These are phyloP conservation scores for Blastomyces percursus DNA, from an alignment of 2,329 filamentous ascomycete species.

Conservation along the genomic window DNA sequence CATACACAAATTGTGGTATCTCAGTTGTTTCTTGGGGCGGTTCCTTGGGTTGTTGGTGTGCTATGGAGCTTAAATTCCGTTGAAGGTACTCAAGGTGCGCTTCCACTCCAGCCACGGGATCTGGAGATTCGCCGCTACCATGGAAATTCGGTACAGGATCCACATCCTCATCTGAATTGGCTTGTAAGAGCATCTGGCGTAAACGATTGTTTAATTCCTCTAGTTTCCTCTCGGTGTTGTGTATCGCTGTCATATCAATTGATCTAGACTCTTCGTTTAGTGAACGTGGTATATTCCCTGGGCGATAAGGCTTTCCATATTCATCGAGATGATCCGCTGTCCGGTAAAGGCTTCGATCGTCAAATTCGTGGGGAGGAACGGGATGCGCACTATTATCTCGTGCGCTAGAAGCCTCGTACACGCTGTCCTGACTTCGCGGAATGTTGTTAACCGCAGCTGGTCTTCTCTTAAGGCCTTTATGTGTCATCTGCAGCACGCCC, in stretches of 20 bases:
- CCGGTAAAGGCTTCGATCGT: slow-evolving; percentile 64
- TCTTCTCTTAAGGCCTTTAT: slow-evolving; percentile 59
- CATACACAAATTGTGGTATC: slow-evolving; percentile 21
- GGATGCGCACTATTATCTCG: slow-evolving; percentile 4
- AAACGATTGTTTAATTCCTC: slow-evolving; percentile 57
- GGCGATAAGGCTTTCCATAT: slow-evolving; percentile 22
- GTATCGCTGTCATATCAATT: slow-evolving; percentile 40
- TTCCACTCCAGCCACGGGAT: slow-evolving; percentile 28
- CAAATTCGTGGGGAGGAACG: slow-evolving; percentile 50
- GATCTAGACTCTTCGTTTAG: slow-evolving; percentile 11
- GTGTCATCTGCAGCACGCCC: slow-evolving; percentile 80
- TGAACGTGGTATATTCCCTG: slow-evolving; percentile 10
- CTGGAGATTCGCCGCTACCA: slow-evolving; percentile 19
- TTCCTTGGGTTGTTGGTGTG: slow-evolving; percentile 36
- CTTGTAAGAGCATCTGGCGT: slow-evolving; percentile 52
- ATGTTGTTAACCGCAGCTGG: slow-evolving; percentile 27
- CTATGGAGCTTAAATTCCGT: slow-evolving; percentile 51
- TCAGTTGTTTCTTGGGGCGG: slow-evolving; percentile 13
- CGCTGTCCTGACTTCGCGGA: slow-evolving; percentile 65
- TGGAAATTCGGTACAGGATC: slow-evolving; percentile 28
- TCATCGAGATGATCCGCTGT: slow-evolving; percentile 55
- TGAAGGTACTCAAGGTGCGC: slow-evolving; percentile 62
- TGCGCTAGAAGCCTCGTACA: slow-evolving; percentile 44
- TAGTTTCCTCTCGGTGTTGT: slow-evolving; percentile 54
- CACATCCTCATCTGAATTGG: slow-evolving; percentile 26